These are phyloP conservation scores for Anisogramma anomala DNA, from an alignment of 2,329 filamentous ascomycete genomes.

Conservation along the genomic window DNA sequence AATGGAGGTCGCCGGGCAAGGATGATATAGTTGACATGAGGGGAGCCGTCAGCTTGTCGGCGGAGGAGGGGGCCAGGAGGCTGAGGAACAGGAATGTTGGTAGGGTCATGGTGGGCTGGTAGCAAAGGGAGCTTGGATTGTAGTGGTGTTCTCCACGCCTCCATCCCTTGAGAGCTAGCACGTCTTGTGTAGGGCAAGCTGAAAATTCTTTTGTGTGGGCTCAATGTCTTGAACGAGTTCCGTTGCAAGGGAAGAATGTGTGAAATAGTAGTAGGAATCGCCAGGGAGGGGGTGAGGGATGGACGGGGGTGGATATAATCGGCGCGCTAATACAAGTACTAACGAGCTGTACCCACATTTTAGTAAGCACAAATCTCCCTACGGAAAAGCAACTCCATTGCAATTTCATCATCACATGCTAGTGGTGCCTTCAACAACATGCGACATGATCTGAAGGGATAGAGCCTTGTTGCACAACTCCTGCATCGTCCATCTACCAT, in stretches of 20 bases:
- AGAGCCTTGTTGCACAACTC: background rate
- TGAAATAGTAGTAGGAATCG: too few species aligned
- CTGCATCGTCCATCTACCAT: background rate
- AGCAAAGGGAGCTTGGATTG: background rate
- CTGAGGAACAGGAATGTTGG: background rate
- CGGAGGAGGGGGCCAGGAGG: background rate
- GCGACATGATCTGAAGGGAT: constrained; percentile 7
- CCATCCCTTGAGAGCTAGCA: too few species aligned
- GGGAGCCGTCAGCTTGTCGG: background rate
- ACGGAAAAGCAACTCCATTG: background rate
- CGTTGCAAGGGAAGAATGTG: too few species aligned
- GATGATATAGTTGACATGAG: background rate
- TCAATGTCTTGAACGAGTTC: too few species aligned
- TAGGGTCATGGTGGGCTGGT: background rate
- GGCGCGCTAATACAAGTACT: too few species aligned
- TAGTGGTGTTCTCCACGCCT: too few species aligned
- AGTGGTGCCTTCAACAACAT: constrained; percentile 10
- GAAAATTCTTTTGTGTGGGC: too few species aligned
- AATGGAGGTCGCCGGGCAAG: background rate
- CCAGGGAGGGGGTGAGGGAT: too few species aligned
- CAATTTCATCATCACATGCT: background rate
- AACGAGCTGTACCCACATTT: too few species aligned
- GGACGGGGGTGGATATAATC: too few species aligned
- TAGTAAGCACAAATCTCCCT: too few species aligned
- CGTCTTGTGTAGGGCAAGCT: background rate